Conservation (phyloP, 2,329 filamentous ascomycete species). For the Pseudocercospora fuligena region DNA sequence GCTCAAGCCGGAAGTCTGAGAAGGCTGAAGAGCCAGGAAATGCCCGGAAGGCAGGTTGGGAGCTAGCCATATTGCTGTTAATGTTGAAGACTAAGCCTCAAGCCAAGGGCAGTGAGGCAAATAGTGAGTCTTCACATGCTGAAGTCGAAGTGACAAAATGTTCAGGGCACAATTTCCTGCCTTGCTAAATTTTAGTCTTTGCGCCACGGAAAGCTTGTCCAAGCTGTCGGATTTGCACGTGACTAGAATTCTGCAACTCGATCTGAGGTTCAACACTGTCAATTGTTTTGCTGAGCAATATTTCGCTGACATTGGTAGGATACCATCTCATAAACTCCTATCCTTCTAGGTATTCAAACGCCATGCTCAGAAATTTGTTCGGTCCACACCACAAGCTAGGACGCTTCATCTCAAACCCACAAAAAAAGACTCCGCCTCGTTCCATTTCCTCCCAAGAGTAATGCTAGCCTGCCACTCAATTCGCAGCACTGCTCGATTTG, state of each 20-base stretch:
- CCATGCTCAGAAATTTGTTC: conserved; percentile 24
- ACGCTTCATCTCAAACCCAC: conserved; percentile 20
- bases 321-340: conserved; percentile 27
- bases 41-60: conserved; percentile 44
- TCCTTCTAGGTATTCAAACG: conserved; percentile 32
- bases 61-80: conserved; percentile 12
- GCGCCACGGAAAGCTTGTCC: conserved; percentile 3
- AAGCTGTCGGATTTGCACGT: not conserved
- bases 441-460: conserved; percentile 9
- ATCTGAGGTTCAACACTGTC: not conserved
- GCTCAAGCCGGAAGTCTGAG: conserved; percentile 55
- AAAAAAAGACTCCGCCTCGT: conserved; percentile 16
- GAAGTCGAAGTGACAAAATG: conserved; percentile 7
- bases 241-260: not conserved
- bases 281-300: conserved; percentile 2
- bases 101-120: conserved; percentile 25
- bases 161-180: conserved; percentile 3
- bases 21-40: conserved; percentile 61
- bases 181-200: not conserved
- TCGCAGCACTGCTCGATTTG: conserved; percentile 24
- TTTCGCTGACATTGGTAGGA: conserved; percentile 24
- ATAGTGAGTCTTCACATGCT: conserved; percentile 13
- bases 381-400: conserved; percentile 6
- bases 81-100: conserved; percentile 14
- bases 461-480: conserved; percentile 12